Base-by-base conservation (phyloP, 352 stramenopile genomes). In the Phytopythium aichiense region DNA sequence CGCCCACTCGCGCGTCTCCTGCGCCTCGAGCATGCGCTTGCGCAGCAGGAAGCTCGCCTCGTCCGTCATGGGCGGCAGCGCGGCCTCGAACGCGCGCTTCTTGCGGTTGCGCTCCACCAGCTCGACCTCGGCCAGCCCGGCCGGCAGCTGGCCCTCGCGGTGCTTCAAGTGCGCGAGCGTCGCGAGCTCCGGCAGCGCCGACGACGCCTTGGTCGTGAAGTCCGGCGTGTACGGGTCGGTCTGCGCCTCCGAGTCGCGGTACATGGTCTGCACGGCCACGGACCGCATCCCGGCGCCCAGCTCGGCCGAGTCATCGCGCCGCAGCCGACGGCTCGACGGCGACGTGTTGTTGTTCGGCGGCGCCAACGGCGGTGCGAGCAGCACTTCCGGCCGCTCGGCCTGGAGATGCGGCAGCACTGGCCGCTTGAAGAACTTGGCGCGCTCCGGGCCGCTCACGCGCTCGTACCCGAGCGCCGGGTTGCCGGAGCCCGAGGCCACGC, bases 211-310 rank as follows among this genome's bases (percentile, higher is more conserved):
- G 42, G 98, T 69, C 15, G 91, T 91, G 60, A 91, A 98, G 60
- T 97, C 90, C 2, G 93, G 94, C 33, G 91, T 95, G 73, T 98
- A 98, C 40, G 94, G 91, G 37, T 95, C 81, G 20, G 94, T 98
- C 71, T 98, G 94, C 9, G 87, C 90, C 60, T 98, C 93, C 49
- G 86, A 97, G 66, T 98, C 94, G 37, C 94, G 85, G 69, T 95
- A 98, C 73, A 81, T 74, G 9, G 92, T 98, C 77, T 98, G 94
- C 18, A 96, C 80, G 8, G 77, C 92, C 8, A 96, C 72, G 2
- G 87, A 88, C 31, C 85, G 80, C 25, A 79, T 93, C 0, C 65
- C 71, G 30, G 65, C 65, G 45, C 68, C 70, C 20, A 70, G 70
- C 18, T 73, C 75, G 4, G 74, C 75, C 33, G 76, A 70, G 58